Evolutionary conservation across 306 rosid genomes (phyloP), one percentile per base, ranked within the genome.

Genomic region (Hylodesmum podocarpum): DNA sequence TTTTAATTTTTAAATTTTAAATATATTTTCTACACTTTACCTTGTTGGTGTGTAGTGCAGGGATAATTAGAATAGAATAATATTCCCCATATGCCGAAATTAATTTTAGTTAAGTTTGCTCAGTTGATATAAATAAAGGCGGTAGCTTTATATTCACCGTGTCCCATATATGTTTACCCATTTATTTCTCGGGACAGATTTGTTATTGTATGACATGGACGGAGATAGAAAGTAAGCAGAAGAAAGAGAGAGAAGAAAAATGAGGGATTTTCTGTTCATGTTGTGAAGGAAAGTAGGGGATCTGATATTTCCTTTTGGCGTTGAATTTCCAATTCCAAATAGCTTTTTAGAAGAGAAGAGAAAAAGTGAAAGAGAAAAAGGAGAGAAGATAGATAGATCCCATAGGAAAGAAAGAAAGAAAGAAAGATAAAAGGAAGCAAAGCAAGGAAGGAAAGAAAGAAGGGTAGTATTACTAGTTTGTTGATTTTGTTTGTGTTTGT

Each of bases 231-330:
- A 80, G 78, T 34, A 44, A 11, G 46, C 3, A 21, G 14, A 37
- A 15, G 46, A 1, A 37, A 15, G 46, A 1, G 80, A 79, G 69
- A 50, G 41, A 78, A 12, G 63, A 34, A 51, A 51, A 28, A 57
- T 1, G 19, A 2, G 57, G 57, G 54, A 33, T 33, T 5, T 3
- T 33, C 37, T 33, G 37, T 33, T 33, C 37, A 46, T 50, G 57
- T 50, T 50, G 29, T 14, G 51, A 36, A 49, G 46, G 57, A 77
- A 59, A 58, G 24, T 21, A 29, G 47, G 51, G 87, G 89, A 85
- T 87, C 88, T 73, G 79, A 84, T 78, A 63, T 86, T 58, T 84
- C 87, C 83, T 87, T 88, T 88, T 88, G 81, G 88, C 87, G 92
- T 90, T 88, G 97, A 92, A 87, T 90, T 85, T 63, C 9, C 34